Evolutionary conservation across 306 rosid species (phyloP).

Genomic region (Castanea sativa): DNA sequence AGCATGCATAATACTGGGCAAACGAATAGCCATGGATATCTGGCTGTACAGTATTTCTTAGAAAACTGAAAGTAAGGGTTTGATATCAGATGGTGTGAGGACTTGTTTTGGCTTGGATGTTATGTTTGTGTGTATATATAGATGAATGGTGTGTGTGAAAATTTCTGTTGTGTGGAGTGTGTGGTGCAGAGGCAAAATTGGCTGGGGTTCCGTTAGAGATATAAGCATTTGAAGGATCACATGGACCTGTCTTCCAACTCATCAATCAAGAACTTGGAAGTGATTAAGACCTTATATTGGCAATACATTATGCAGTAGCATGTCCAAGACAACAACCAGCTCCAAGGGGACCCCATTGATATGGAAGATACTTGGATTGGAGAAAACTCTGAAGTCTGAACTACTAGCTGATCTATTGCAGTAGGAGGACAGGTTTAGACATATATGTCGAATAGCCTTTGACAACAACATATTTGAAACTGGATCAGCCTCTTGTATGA

Average conservation of each 20-base stretch:
- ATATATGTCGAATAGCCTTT: too few relatives aligned
- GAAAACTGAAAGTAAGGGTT: too few relatives aligned
- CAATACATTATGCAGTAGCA: not conserved
- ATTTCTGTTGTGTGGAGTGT: too few relatives aligned
- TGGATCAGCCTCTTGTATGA: too few relatives aligned
- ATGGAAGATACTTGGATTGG: not conserved
- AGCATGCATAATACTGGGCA: not conserved
- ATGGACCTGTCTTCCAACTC: slow-evolving; percentile 14
- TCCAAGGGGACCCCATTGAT: not conserved
- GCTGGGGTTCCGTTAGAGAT: slow-evolving; percentile 7
- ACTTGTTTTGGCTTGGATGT: slow-evolving; percentile 13
- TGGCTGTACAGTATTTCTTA: too few relatives aligned
- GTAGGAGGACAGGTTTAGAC: too few relatives aligned
- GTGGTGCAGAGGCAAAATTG: too few relatives aligned
- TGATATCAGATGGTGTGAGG: too few relatives aligned
- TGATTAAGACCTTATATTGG: slow-evolving; percentile 10
- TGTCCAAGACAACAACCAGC: not conserved
- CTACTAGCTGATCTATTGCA: too few relatives aligned
- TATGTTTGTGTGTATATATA: not conserved
- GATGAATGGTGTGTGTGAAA: not conserved
- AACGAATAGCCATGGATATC: not conserved
- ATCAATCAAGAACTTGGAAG: not conserved
- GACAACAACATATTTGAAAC: too few relatives aligned
- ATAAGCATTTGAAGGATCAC: slow-evolving; percentile 11
- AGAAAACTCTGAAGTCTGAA: not conserved